A percentile compares a stretch with the other conserved stretches of the same genome.
phyloP scores from a whole-genome alignment of 2,329 filamentous ascomycete species.

The Colletotrichum paranaense region DNA sequence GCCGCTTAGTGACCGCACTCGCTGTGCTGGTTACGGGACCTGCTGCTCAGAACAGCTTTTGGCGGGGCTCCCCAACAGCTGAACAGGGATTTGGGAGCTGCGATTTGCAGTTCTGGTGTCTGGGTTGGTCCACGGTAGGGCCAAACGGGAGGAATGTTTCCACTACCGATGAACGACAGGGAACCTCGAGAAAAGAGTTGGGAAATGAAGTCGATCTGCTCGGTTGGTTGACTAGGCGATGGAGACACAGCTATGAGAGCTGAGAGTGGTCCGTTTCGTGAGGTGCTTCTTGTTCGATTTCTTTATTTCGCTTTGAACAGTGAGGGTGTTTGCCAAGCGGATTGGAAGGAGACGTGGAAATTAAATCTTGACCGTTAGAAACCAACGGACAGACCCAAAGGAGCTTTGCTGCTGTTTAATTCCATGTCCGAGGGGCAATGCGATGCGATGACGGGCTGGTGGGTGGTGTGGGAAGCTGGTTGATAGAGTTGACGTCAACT shows the following conservation, averaged over 20 bases:
- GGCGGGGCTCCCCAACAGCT: constrained; percentile 15
- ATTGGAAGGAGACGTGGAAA: neutral
- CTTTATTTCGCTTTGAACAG: neutral
- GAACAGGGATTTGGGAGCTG: neutral
- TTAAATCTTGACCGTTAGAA: neutral
- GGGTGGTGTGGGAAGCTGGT: neutral
- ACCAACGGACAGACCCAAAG: neutral
- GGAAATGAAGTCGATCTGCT: constrained; percentile 6
- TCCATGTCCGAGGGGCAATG: neutral
- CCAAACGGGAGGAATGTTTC: neutral
- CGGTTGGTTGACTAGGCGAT: constrained; percentile 23
- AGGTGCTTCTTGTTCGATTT: neutral
- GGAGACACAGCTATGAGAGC: neutral
- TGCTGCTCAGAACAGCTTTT: constrained; percentile 6
- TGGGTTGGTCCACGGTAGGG: neutral
- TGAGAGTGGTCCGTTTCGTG: neutral
- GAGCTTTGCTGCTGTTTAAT: neutral
- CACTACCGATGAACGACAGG: neutral
- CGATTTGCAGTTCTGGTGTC: neutral
- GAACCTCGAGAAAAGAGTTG: neutral
- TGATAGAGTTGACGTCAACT: constrained; percentile 4
- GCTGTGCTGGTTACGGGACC: neutral
- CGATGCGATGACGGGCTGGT: too few species aligned
- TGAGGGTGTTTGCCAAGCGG: neutral
- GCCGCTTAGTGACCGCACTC: neutral